Percentiles rank a stretch among this genome's conserved stretches.
Evolutionary conservation across 192 early-diverging fungal species (phyloP).

Genomic region (Coemansia sp.): DNA sequence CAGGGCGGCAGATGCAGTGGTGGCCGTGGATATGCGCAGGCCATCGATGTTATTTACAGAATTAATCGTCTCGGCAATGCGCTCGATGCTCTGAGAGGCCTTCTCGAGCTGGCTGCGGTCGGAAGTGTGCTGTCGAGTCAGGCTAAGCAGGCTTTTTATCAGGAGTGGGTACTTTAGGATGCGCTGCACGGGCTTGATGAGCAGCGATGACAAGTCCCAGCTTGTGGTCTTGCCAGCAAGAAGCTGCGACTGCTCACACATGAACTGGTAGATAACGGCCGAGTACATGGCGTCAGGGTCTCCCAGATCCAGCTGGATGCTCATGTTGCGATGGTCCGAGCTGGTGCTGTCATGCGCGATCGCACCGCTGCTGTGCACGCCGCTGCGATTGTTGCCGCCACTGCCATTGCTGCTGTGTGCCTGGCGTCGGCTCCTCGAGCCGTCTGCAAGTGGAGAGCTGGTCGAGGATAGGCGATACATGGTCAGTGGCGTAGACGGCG

Average conservation of each 20-base stretch:
- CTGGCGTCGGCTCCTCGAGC: slow-evolving; percentile 39
- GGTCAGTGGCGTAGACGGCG: slow-evolving; percentile 39
- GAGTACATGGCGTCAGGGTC: slow-evolving; percentile 35
- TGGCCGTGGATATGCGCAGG: slow-evolving; percentile 43
- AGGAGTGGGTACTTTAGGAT: slow-evolving; percentile 97
- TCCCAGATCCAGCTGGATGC: slow-evolving; percentile 25
- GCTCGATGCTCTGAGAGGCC: slow-evolving; percentile 45
- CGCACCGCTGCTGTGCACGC: slow-evolving; percentile 11
- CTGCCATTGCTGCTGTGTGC: slow-evolving; percentile 28
- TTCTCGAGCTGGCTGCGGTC: slow-evolving; percentile 48
- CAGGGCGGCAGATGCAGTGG: slow-evolving; percentile 14
- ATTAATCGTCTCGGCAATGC: slow-evolving; percentile 53
- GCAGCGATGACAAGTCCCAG: slow-evolving; percentile 90
- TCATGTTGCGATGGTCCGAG: slow-evolving; percentile 41
- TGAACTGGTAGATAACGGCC: slow-evolving; percentile 25
- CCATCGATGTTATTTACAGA: slow-evolving; percentile 34
- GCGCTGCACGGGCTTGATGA: slow-evolving; percentile 97
- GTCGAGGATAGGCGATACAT: slow-evolving; percentile 17
- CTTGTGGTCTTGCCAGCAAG: slow-evolving; percentile 70
- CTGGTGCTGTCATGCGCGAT: slow-evolving; percentile 9
- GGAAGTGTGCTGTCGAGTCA: slow-evolving; percentile 36
- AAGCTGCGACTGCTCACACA: slow-evolving; percentile 37
- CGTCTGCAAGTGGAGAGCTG: slow-evolving; percentile 38
- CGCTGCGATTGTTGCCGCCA: slow-evolving; percentile 13
- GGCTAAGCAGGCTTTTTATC: slow-evolving; percentile 60